A percentile compares a stretch with the other conserved stretches of the same genome.
Conservation (phyloP, 306 rosid genomes). For the Dalbergia cochinchinensis region DNA sequence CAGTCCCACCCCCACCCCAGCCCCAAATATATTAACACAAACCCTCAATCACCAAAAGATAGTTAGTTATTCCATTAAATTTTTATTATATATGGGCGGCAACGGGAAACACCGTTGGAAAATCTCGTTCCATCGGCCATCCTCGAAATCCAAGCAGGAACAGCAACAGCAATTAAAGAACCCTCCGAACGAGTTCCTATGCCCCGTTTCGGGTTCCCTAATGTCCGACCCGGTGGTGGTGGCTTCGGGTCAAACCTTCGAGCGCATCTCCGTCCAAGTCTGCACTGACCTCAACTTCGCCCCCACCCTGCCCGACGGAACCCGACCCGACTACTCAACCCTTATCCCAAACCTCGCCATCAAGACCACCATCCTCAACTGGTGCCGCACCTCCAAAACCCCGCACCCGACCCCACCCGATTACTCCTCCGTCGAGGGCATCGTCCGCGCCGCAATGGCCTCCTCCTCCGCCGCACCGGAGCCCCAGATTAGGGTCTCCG, state of each 20-base stretch:
- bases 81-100: slow-evolving; percentile 58
- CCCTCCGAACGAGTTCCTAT: slow-evolving; percentile 69
- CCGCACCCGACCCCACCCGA: slow-evolving; percentile 63
- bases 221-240: slow-evolving; percentile 97
- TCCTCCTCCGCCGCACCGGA: slow-evolving; percentile 1
- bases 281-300: slow-evolving; percentile 64
- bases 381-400: slow-evolving; percentile 63
- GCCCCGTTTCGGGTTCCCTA: slow-evolving; percentile 70
- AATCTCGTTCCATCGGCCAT: slow-evolving; percentile 70
- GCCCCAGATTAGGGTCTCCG: slow-evolving; percentile 67
- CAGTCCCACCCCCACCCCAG: neutral
- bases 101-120: slow-evolving; percentile 82
- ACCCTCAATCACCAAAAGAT: too few species aligned
- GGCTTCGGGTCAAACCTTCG: slow-evolving; percentile 90
- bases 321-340: slow-evolving; percentile 80
- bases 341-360: slow-evolving; percentile 70
- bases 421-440: slow-evolving; percentile 57
- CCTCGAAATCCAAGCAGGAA: slow-evolving; percentile 46
- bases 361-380: slow-evolving; percentile 63
- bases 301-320: slow-evolving; percentile 66
- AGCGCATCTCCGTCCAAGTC: slow-evolving; percentile 69
- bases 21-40: neutral
- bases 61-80: too few species aligned
- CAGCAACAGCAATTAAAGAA: neutral
- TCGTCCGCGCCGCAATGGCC: slow-evolving; percentile 49